Conservation (phyloP, 129 eudicot species). For the Pulicaria dysenterica region DNA sequence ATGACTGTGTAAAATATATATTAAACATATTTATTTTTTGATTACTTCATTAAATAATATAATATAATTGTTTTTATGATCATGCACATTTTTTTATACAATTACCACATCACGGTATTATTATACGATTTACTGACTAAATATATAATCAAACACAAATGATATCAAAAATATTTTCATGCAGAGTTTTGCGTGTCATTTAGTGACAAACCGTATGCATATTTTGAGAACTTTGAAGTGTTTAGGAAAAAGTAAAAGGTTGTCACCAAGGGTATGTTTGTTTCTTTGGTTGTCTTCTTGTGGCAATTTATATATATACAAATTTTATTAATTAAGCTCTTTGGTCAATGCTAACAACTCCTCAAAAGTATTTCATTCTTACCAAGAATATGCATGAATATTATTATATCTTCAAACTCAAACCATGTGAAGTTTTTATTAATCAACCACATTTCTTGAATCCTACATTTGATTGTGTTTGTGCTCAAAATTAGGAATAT, state of each 20-base stretch:
- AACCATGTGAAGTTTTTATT: slow-evolving; percentile 20
- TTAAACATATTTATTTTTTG: no score
- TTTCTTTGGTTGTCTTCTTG: slow-evolving; percentile 67
- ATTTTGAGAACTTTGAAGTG: slow-evolving; percentile 31
- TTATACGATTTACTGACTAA: no score
- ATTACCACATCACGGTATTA: no score
- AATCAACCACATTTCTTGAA: slow-evolving; percentile 21
- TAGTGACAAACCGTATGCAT: slow-evolving; percentile 19
- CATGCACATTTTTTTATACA: no score
- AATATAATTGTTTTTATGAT: no score
- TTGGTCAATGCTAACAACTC: slow-evolving; percentile 42
- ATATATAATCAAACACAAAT: no score
- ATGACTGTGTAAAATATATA: no score
- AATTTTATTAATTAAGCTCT: slow-evolving; percentile 1
- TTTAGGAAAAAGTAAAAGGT: slow-evolving; percentile 78
- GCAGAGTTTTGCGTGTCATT: background rate
- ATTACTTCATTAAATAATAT: no score
- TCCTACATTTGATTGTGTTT: slow-evolving; percentile 19
- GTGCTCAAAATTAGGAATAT: slow-evolving; percentile 27
- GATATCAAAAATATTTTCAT: background rate
- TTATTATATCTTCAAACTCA: slow-evolving; percentile 7
- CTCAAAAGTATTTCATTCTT: slow-evolving; percentile 25
- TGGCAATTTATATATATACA: slow-evolving; percentile 7
- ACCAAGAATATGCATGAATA: slow-evolving; percentile 25
- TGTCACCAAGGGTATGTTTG: slow-evolving; percentile 90